Evolutionary conservation across 73 alveolate genomes (phyloP).

Genomic region (Tetrahymena elliotti): DNA sequence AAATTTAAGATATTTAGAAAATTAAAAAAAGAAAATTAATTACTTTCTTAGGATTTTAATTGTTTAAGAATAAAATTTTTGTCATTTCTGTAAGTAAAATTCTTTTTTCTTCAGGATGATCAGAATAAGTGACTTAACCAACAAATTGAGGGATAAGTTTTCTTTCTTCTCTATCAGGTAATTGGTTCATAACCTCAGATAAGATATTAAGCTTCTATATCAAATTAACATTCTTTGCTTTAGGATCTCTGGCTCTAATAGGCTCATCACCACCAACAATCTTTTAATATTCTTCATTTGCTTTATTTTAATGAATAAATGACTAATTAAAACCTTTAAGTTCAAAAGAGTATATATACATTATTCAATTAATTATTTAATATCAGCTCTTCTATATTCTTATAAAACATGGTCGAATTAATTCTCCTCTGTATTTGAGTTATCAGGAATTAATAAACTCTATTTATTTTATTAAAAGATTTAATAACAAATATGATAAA

Average conservation of each 20-base stretch:
- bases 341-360: neutral
- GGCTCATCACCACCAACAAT: conserved; percentile 44
- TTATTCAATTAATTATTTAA: conserved; percentile 39
- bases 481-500: neutral
- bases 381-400: conserved; percentile 36
- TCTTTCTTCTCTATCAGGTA: neutral
- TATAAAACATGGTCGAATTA: conserved; percentile 55
- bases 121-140: neutral
- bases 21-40: neutral
- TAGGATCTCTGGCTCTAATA: conserved; percentile 8
- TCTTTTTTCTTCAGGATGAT: conserved; percentile 43
- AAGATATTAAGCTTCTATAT: conserved; percentile 41
- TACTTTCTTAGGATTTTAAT: conserved; percentile 69
- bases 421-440: conserved; percentile 35
- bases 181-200: conserved; percentile 44
- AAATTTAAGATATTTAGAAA: neutral
- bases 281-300: conserved; percentile 32
- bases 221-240: conserved; percentile 46
- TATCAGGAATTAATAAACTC: conserved; percentile 47
- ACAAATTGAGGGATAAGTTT: neutral
- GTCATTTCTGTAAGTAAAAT: conserved; percentile 65
- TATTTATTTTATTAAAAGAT: neutral
- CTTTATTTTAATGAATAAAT: neutral
- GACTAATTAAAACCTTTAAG: neutral
- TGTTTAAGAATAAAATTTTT: conserved; percentile 56